A percentile compares a stretch with the other conserved stretches of the same genome.
These are phyloP conservation scores for Phlyctochytrium bullatum DNA, from an alignment of 192 early-diverging fungal genomes.

Conservation along the genomic window DNA sequence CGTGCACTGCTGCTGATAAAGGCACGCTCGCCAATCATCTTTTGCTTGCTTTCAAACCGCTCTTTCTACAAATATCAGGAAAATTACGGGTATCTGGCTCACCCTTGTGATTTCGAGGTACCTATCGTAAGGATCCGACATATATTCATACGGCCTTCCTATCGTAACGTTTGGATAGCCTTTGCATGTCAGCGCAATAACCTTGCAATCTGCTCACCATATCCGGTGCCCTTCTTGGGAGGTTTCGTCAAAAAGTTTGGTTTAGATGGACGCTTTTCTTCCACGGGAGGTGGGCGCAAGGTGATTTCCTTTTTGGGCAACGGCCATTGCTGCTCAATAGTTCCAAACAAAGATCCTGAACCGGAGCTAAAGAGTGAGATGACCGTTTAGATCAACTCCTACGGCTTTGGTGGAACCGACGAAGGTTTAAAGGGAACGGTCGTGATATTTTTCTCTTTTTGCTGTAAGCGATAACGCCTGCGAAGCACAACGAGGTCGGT, in stretches of 20 bases:
- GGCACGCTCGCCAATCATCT: constrained; percentile 42
- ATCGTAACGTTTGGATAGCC: constrained; percentile 54
- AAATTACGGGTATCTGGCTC: not conserved
- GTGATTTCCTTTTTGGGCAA: constrained; percentile 35
- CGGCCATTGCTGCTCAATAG: constrained; percentile 59
- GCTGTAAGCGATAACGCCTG: constrained; percentile 43
- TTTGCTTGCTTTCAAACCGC: constrained; percentile 38
- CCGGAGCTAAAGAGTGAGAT: constrained; percentile 43
- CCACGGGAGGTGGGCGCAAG: constrained; percentile 17
- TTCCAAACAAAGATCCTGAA: constrained; percentile 49
- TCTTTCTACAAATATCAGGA: constrained; percentile 24
- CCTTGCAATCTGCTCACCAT: constrained; percentile 49
- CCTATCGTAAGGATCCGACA: constrained; percentile 48
- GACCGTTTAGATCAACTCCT: not conserved
- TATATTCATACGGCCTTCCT: constrained; percentile 50
- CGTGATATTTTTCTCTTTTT: constrained; percentile 53
- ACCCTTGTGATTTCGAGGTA: constrained; percentile 19
- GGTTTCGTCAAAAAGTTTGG: constrained; percentile 52
- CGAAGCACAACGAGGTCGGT: constrained; percentile 48
- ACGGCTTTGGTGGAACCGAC: constrained; percentile 53
- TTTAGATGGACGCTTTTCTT: constrained; percentile 33
- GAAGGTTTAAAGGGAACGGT: constrained; percentile 50
- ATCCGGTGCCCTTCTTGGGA: constrained; percentile 53
- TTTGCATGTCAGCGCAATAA: constrained; percentile 4
- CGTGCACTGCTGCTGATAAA: constrained; percentile 40